Evolutionary conservation across 148 eudicot species (phyloP).

Genomic region (Rhododendron simsii): DNA sequence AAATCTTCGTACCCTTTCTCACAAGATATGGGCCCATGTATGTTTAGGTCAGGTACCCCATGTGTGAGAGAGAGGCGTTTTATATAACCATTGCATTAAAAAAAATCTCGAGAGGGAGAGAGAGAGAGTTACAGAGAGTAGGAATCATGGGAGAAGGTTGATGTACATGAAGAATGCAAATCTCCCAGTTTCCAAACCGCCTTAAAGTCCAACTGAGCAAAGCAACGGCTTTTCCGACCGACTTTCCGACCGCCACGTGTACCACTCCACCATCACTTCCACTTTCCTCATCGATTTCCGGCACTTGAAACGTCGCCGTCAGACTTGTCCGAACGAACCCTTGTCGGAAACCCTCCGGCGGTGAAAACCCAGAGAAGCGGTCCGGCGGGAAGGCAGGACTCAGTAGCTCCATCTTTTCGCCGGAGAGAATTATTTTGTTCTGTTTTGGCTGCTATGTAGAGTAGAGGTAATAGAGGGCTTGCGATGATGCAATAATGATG

Average conservation of each 20-base stretch:
- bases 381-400: constrained; percentile 24
- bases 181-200: constrained; percentile 27
- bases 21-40: no score
- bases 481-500: not conserved
- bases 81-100: not conserved
- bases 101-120: not conserved
- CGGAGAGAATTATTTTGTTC: not conserved
- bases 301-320: constrained; percentile 3
- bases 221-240: constrained; percentile 37
- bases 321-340: constrained; percentile 23
- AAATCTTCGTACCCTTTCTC: no score
- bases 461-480: not conserved
- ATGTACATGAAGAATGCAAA: constrained; percentile 76
- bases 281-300: constrained; percentile 26
- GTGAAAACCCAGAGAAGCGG: constrained; percentile 27
- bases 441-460: not conserved
- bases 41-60: no score
- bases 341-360: constrained; percentile 24
- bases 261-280: constrained; percentile 35
- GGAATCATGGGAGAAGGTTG: constrained; percentile 78
- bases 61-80: no score
- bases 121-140: constrained; percentile 52
- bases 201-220: constrained; percentile 58
- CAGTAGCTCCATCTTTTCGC: constrained; percentile 29
- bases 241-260: constrained; percentile 70